A percentile compares a stretch with the other conserved stretches of the same genome.
Conservation (phyloP, 2,329 filamentous ascomycete genomes). For the Pseudogymnoascus pannorum region DNA sequence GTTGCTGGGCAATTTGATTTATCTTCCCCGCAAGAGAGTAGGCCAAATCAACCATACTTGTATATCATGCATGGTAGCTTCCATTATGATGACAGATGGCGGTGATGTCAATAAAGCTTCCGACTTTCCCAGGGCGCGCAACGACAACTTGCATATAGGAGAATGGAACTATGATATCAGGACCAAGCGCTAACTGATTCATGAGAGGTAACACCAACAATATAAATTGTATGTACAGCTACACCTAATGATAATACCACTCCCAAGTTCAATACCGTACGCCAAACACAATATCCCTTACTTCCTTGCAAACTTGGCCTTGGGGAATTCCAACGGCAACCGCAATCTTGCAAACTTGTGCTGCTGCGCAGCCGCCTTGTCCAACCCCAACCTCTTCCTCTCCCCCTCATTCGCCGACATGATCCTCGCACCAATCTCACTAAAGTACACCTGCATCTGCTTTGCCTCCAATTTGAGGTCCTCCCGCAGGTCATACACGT, state of each 20-base stretch:
- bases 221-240: constrained; percentile 1
- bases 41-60: not conserved
- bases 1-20: not conserved
- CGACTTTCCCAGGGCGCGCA: not conserved
- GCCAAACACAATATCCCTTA: constrained; percentile 9
- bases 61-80: not conserved
- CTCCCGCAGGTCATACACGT: constrained; percentile 60
- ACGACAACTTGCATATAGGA: not conserved
- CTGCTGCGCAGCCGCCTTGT: constrained; percentile 51
- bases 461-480: constrained; percentile 67
- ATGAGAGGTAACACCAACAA: not conserved
- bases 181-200: not conserved
- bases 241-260: not conserved
- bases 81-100: not conserved
- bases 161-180: not conserved
- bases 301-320: constrained; percentile 31
- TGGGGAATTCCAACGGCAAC: constrained; percentile 78
- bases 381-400: constrained; percentile 45
- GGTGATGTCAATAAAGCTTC: not conserved
- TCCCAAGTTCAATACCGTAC: not conserved
- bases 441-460: constrained; percentile 64
- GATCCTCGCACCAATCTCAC: constrained; percentile 66
- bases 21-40: not conserved
- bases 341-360: constrained; percentile 63
- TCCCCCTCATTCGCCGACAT: constrained; percentile 39